Conservation (phyloP, 176 grass and related monocot species). For the Saccharum spontaneum region DNA sequence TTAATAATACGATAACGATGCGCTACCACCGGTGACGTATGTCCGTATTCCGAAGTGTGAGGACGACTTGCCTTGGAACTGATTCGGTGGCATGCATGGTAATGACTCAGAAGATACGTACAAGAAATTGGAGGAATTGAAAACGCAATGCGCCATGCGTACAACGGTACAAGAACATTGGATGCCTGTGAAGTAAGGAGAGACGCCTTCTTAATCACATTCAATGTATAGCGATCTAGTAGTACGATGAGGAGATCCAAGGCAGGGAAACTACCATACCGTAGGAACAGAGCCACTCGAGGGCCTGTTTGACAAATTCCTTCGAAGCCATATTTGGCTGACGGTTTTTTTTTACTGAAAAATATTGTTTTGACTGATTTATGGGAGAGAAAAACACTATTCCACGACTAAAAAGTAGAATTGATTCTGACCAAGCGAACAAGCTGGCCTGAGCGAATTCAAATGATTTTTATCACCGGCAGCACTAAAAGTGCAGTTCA, state of each 20-base stretch:
- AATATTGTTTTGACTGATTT: too few relatives aligned
- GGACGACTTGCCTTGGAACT: not conserved
- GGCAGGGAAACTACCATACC: not conserved
- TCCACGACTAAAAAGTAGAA: too few relatives aligned
- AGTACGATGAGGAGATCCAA: not conserved
- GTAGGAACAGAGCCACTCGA: not conserved
- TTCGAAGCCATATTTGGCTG: too few relatives aligned
- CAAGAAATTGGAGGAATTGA: not conserved
- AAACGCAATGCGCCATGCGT: not conserved
- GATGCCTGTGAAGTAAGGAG: constrained; percentile 8
- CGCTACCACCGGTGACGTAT: not conserved
- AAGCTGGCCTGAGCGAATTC: not conserved
- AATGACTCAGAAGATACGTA: not conserved
- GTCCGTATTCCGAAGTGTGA: not conserved
- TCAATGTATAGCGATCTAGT: not conserved
- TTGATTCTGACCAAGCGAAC: too few relatives aligned
- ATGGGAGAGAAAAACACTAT: too few relatives aligned
- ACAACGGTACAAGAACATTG: not conserved
- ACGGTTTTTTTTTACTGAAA: too few relatives aligned
- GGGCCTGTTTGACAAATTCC: not conserved
- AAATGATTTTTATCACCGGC: not conserved
- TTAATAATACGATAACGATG: not conserved
- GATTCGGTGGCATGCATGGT: not conserved
- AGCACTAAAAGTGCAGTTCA: not conserved
- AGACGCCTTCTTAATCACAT: not conserved